These are phyloP conservation scores for Aspergillus sp. DNA, from an alignment of 2,329 filamentous ascomycete species.

Conservation along the genomic window DNA sequence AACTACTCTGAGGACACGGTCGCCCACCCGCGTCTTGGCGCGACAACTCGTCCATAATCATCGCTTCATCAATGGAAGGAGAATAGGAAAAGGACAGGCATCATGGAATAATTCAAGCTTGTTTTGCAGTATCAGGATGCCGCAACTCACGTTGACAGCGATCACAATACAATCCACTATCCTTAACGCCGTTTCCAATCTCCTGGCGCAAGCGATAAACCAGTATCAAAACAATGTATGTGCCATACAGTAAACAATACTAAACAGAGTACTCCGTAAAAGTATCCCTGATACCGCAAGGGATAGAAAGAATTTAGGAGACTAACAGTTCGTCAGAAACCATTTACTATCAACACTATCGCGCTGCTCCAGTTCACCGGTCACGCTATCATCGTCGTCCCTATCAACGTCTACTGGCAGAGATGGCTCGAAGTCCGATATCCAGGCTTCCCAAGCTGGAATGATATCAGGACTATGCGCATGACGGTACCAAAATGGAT, in stretches of 20 bases:
- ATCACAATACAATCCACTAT: slow-evolving; percentile 31
- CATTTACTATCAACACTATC: slow-evolving; percentile 55
- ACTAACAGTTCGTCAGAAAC: slow-evolving; percentile 35
- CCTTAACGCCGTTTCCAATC: slow-evolving; percentile 31
- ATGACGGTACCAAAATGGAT: not conserved
- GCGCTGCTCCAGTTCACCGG: slow-evolving; percentile 69
- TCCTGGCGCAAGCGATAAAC: slow-evolving; percentile 32
- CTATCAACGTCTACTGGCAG: slow-evolving; percentile 85
- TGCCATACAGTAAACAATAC: not conserved
- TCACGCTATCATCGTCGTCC: slow-evolving; percentile 64
- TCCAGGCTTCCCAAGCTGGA: slow-evolving; percentile 50
- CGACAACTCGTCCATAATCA: too few relatives aligned
- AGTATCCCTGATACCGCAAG: too few relatives aligned
- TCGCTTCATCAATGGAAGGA: not conserved
- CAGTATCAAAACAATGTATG: slow-evolving; percentile 28
- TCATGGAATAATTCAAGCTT: not conserved
- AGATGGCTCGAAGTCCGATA: slow-evolving; percentile 65
- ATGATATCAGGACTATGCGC: not conserved
- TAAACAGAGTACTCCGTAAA: too few relatives aligned
- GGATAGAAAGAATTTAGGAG: slow-evolving; percentile 1
- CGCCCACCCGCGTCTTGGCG: slow-evolving; percentile 1
- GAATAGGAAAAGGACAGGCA: not conserved
- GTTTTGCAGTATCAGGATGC: not conserved
- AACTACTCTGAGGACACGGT: not conserved
- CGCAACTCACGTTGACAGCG: slow-evolving; percentile 21